Base-by-base conservation (phyloP, 305 asterid genomes). In the Vinca major region DNA sequence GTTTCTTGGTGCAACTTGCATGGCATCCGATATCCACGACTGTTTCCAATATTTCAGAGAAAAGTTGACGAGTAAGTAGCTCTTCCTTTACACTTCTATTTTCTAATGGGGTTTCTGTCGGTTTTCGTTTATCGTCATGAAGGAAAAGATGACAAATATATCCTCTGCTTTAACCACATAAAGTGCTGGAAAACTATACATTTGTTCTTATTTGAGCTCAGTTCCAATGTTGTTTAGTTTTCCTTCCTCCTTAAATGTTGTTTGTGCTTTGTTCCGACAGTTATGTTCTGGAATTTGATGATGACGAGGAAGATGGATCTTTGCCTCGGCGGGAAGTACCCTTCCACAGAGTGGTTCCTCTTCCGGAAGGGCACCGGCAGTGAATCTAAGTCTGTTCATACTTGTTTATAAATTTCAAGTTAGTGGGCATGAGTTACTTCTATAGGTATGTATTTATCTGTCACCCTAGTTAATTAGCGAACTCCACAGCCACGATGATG, bases 281-380 rank as follows among this genome's bases (percentile, higher is more conserved):
- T 80, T 93, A 91, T 58, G 74, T 88, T 54, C 72, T 93, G 83
- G 97, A 89, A 71, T 93, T 93, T 41, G 99, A 93, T 10, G 99
- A 93, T 16, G 99, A 93, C n/a, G 99, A 93, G 75, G 99, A 93
- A 82, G 96, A 89, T 58, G 98, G 98, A 67, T 75, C 87, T 52
- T 76, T 92, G 80, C 98, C 99, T 7, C 89, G 77, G 75, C 83
- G 97, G 66, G 67, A 33, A 21, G 94, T 93, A 26, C 96, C 99
- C 41, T 93, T 88, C 88, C 88, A 91, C 80, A 81, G 88, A 73
- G 97, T 93, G 39, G 99, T 93, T 50, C 86, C 91, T 70, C 96
- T 93, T 65, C 99, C 97, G 0, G 91, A 86, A 21, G 93, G 91
- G 74, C 85, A 87, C 78, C 89, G 86, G 37, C 95, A 88, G 77